These are phyloP conservation scores for Phytopythium aichiense DNA, from an alignment of 352 stramenopile species.

Conservation along the genomic window DNA sequence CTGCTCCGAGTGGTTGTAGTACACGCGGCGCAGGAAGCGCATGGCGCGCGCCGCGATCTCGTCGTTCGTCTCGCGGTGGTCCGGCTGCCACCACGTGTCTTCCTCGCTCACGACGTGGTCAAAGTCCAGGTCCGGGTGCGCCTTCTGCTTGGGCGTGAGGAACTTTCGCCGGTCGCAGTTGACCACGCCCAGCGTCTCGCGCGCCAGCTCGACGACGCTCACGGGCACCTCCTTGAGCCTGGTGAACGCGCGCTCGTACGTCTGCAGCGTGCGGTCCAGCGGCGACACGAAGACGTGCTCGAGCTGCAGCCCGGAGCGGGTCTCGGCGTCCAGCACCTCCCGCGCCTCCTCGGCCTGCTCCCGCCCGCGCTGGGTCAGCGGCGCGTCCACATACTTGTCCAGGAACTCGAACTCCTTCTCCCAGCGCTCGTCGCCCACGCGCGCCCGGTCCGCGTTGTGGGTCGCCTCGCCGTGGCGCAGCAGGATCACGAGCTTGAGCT, in stretches of 20 bases:
- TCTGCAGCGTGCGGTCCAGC: conserved; percentile 62
- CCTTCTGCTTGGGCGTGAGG: conserved; percentile 28
- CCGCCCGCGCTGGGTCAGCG: conserved; percentile 40
- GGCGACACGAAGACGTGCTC: conserved; percentile 64
- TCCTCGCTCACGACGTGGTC: conserved; percentile 32
- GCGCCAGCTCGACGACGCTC: conserved; percentile 43
- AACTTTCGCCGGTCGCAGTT: conserved; percentile 55
- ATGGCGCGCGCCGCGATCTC: conserved; percentile 53
- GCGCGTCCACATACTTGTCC: conserved; percentile 52
- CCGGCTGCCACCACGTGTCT: conserved; percentile 47
- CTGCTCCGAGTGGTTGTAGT: conserved; percentile 26
- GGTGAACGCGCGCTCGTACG: conserved; percentile 39
- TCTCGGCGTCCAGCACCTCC: conserved; percentile 37
- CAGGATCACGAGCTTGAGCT: conserved; percentile 55
- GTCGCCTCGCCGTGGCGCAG: conserved; percentile 62
- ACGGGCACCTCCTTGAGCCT: conserved; percentile 30
- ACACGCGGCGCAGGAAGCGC: conserved; percentile 47
- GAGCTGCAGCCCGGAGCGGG: conserved; percentile 37
- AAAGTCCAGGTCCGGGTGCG: conserved; percentile 55
- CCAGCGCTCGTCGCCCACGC: conserved; percentile 49
- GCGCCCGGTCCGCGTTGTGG: conserved; percentile 61
- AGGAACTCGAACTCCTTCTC: conserved; percentile 44
- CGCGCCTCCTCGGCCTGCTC: conserved; percentile 29
- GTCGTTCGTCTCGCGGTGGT: conserved; percentile 54
- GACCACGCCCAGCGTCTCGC: conserved; percentile 65